A percentile compares a stretch with the other conserved stretches of the same genome.
phyloP scores from a whole-genome alignment of 129 eudicot genomes.

The Artemisia tridentata region DNA sequence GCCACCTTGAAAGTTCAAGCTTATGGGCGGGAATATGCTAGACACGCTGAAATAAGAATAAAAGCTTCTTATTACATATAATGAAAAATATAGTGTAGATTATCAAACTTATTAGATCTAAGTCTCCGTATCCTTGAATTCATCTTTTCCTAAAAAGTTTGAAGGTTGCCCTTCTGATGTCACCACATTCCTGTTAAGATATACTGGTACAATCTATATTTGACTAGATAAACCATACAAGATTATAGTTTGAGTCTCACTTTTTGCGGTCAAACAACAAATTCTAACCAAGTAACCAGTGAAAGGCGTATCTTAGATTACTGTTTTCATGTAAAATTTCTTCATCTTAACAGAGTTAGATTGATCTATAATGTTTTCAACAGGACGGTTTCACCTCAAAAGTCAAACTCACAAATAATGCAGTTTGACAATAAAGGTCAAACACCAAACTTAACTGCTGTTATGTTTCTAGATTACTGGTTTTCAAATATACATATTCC shows the following conservation, averaged over 20 bases:
- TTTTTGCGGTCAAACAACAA: neutral
- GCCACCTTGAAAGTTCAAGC: constrained; percentile 87
- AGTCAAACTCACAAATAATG: no score
- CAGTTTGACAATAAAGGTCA: neutral
- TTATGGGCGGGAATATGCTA: constrained; percentile 64
- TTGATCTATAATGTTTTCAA: neutral
- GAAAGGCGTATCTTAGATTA: neutral
- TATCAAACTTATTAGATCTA: no score
- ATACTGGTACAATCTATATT: neutral
- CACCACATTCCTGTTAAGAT: constrained; percentile 73
- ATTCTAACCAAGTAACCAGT: neutral
- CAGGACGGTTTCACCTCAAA: neutral
- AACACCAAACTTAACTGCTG: neutral
- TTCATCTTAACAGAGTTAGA: neutral
- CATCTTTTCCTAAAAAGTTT: constrained; percentile 50
- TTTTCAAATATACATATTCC: constrained; percentile 67
- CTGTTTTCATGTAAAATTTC: neutral
- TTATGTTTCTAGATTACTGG: constrained; percentile 29
- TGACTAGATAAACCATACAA: no score
- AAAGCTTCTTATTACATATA: constrained; percentile 3
- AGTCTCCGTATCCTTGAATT: no score
- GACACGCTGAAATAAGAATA: constrained; percentile 48
- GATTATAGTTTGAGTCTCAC: neutral
- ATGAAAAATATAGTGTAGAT: neutral
- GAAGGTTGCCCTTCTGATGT: constrained; percentile 83